These are phyloP conservation scores for Mycena belliarum DNA, from an alignment of 768 basidiomycete species.

Conservation along the genomic window DNA sequence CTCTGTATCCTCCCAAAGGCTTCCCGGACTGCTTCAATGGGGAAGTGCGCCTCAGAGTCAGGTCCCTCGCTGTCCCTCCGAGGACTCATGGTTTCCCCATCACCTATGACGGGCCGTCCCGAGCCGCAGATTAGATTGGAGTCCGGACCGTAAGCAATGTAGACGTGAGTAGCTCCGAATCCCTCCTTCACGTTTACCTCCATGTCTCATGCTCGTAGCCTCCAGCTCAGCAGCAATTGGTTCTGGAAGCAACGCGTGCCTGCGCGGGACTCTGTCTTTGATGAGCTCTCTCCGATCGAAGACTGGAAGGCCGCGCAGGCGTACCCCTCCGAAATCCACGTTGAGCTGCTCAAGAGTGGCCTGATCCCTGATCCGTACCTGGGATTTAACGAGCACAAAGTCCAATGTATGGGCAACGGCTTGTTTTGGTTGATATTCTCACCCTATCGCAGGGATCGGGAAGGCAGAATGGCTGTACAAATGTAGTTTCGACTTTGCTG, in stretches of 20 bases:
- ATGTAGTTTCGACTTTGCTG: constrained; percentile 39
- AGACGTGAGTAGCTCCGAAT: too few relatives aligned
- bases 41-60: too few relatives aligned
- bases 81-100: too few relatives aligned
- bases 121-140: too few relatives aligned
- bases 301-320: constrained; percentile 38
- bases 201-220: constrained; percentile 11
- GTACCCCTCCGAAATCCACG: constrained; percentile 62
- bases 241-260: constrained; percentile 41
- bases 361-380: constrained; percentile 56
- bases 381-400: constrained; percentile 58
- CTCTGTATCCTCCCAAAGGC: too few relatives aligned
- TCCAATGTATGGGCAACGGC: constrained; percentile 46
- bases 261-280: constrained; percentile 26
- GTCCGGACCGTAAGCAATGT: too few relatives aligned
- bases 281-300: constrained; percentile 26
- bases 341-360: constrained; percentile 48
- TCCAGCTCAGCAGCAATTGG: constrained; percentile 29
- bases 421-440: not conserved
- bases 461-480: constrained; percentile 69
- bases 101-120: too few relatives aligned
- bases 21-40: too few relatives aligned
- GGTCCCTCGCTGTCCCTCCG: too few relatives aligned
- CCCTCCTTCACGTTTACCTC: not conserved
- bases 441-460: constrained; percentile 52